Conservation (phyloP, 768 basidiomycete genomes). For the Tylopilus subfusipes region DNA sequence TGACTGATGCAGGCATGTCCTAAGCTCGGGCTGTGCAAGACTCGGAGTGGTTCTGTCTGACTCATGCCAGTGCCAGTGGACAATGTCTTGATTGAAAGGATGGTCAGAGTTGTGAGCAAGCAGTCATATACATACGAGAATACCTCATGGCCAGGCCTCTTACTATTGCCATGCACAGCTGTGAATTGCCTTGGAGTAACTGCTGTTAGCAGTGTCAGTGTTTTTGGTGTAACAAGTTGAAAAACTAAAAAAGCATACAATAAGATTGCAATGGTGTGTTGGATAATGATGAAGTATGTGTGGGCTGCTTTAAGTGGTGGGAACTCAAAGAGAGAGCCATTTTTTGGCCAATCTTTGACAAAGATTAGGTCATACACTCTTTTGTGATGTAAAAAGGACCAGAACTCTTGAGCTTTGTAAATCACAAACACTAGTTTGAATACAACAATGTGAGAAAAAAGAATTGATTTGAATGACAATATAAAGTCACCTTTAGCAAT, state of each 20-base stretch:
- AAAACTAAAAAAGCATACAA: conserved; percentile 11
- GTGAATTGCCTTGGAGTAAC: conserved; percentile 19
- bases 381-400: not conserved
- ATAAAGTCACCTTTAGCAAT: not conserved
- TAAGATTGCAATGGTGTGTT: conserved; percentile 1
- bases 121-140: not conserved
- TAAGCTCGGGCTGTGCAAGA: not conserved
- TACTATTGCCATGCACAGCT: not conserved
- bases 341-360: not conserved
- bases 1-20: not conserved
- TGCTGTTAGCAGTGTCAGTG: not conserved
- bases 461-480: not conserved
- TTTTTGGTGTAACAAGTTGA: not conserved
- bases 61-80: not conserved
- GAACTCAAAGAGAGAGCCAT: conserved; percentile 23
- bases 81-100: conserved; percentile 10
- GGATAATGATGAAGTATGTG: not conserved
- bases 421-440: not conserved
- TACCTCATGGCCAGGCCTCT: conserved; percentile 12
- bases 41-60: conserved; percentile 2
- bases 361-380: not conserved
- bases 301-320: conserved; percentile 4
- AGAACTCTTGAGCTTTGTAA: not conserved
- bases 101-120: conserved; percentile 1
- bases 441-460: not conserved